Conservation (phyloP, 208 protist species). For the Acanthamoeba polyphaga region DNA sequence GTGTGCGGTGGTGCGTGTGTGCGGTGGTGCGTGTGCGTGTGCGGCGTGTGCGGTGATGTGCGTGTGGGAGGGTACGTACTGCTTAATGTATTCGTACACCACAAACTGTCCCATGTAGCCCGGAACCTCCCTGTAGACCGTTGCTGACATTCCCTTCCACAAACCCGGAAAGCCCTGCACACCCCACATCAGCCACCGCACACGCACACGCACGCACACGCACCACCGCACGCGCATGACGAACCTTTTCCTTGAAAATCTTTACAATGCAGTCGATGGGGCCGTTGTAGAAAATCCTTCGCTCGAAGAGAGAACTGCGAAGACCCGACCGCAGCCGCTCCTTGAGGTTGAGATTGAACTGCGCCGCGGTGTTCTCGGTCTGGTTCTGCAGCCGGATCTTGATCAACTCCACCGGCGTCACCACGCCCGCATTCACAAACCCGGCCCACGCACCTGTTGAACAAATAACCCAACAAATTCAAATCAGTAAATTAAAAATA, state of each 20-base stretch:
- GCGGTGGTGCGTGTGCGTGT: too few relatives aligned
- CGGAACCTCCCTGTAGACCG: conserved; percentile 31
- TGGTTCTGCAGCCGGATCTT: conserved; percentile 67
- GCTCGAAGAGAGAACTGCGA: neutral
- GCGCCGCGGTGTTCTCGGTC: neutral
- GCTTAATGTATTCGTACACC: conserved; percentile 45
- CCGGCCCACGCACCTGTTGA: conserved; percentile 32
- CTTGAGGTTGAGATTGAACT: conserved; percentile 28
- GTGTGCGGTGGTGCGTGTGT: too few relatives aligned
- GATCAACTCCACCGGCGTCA: conserved; percentile 65
- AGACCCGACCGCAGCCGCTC: neutral
- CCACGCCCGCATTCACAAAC: conserved; percentile 57
- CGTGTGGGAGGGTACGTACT: neutral
- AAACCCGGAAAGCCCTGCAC: neutral
- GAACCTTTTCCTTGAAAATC: conserved; percentile 46
- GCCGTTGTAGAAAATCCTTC: conserved; percentile 46
- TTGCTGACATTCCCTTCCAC: conserved; percentile 17
- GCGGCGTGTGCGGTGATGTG: too few relatives aligned
- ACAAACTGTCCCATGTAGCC: conserved; percentile 48
- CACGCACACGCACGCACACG: neutral
- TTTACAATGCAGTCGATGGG: conserved; percentile 48
- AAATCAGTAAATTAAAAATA: too few relatives aligned
- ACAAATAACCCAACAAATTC: too few relatives aligned
- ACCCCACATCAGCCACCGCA: too few relatives aligned
- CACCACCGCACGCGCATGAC: neutral